Evolutionary conservation across 257 asterid species (phyloP).

Genomic region (Solanum etuberosum): DNA sequence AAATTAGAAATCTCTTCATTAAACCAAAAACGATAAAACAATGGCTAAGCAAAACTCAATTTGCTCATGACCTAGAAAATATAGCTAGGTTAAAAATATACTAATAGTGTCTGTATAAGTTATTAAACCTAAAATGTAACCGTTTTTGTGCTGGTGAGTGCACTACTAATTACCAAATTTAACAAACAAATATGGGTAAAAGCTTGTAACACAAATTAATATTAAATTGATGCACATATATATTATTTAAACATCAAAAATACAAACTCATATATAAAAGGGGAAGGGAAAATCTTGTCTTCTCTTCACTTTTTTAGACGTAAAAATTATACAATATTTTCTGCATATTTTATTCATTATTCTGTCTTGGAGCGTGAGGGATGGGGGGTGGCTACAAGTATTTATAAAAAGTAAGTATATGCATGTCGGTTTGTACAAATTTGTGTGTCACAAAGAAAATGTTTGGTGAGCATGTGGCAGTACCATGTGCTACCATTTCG

Average conservation of each 20-base stretch:
- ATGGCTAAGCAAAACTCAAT: neutral
- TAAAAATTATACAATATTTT: neutral
- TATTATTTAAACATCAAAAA: neutral
- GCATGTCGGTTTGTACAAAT: neutral
- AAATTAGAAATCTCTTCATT: neutral
- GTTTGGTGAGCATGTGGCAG: slow-evolving; percentile 8
- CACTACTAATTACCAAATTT: neutral
- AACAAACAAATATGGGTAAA: neutral
- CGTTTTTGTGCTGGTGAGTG: neutral
- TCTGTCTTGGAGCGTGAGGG: neutral
- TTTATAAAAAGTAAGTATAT: neutral
- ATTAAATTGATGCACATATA: neutral
- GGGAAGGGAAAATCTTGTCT: neutral
- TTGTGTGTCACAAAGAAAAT: neutral
- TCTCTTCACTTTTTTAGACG: neutral
- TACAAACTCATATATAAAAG: neutral
- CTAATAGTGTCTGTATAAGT: neutral
- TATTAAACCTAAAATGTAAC: neutral
- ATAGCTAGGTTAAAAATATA: neutral
- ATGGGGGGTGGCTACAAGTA: neutral
- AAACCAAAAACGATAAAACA: neutral
- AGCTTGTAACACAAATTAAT: too few species aligned
- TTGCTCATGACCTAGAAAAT: neutral
- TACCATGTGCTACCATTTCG: slow-evolving; percentile 30
- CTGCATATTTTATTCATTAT: neutral